Percentiles rank a stretch among this genome's conserved stretches.
phyloP scores from a whole-genome alignment of 768 basidiomycete genomes.

The Leccinum arenicola region DNA sequence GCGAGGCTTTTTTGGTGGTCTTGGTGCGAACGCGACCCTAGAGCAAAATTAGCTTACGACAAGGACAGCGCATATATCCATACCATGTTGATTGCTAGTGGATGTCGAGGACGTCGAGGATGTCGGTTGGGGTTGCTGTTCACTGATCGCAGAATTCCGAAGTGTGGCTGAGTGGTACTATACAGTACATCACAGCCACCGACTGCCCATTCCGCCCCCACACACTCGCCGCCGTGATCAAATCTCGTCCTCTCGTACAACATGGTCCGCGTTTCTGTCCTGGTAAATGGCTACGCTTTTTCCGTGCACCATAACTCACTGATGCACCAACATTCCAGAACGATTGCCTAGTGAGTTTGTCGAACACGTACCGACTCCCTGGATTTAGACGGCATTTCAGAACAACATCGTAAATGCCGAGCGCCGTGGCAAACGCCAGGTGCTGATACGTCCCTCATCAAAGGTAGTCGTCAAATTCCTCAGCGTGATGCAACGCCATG shows the following conservation, averaged over 20 bases:
- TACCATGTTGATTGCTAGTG: slow-evolving; percentile 49
- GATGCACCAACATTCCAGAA: slow-evolving; percentile 33
- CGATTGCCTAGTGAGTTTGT: slow-evolving; percentile 52
- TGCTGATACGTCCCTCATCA: slow-evolving; percentile 93
- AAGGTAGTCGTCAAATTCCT: slow-evolving; percentile 99
- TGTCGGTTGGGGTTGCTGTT: slow-evolving; percentile 10
- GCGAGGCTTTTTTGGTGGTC: slow-evolving; percentile 99
- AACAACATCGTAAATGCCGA: slow-evolving; percentile 99
- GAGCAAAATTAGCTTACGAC: slow-evolving; percentile 5
- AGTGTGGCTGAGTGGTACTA: slow-evolving; percentile 27
- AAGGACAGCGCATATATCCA: slow-evolving; percentile 2
- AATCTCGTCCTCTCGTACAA: slow-evolving; percentile 20
- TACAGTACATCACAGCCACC: slow-evolving; percentile 29
- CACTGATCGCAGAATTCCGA: slow-evolving; percentile 16
- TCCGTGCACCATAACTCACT: neutral
- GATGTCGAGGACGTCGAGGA: slow-evolving; percentile 24
- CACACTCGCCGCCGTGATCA: neutral
- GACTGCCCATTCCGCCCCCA: neutral
- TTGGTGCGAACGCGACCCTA: slow-evolving; percentile 99
- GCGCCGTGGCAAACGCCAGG: slow-evolving; percentile 99
- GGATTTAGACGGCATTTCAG: slow-evolving; percentile 33
- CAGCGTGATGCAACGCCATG: slow-evolving; percentile 98
- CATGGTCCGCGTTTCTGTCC: slow-evolving; percentile 89
- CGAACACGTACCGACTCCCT: neutral
- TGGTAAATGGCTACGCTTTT: slow-evolving; percentile 39